Percentiles rank a stretch among this genome's conserved stretches.
Conservation (phyloP, 208 protist genomes). For the Leishmania martiniquensis region DNA sequence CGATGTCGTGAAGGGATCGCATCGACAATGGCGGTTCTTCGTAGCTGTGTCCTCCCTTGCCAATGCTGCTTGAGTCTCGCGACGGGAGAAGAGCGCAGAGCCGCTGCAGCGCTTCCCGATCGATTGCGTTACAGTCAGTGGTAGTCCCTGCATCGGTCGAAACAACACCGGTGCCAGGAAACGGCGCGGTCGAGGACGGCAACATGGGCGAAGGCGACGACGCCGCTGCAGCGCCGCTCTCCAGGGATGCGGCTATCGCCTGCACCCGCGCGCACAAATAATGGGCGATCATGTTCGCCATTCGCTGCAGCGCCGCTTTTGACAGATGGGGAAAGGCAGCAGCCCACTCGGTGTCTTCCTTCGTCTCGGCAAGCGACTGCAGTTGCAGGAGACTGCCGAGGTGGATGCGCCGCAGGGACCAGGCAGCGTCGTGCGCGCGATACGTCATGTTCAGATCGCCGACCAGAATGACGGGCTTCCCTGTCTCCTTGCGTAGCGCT, state of each 20-base stretch:
- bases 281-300: slow-evolving; percentile 40
- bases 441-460: slow-evolving; percentile 91
- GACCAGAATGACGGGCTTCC: slow-evolving; percentile 75
- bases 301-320: slow-evolving; percentile 34
- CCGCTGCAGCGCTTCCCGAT: slow-evolving; percentile 13
- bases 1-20: slow-evolving; percentile 43
- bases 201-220: slow-evolving; percentile 5
- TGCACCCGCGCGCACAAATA: slow-evolving; percentile 34
- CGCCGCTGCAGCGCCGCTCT: background rate
- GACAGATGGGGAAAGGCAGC: slow-evolving; percentile 34
- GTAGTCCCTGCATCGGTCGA: slow-evolving; percentile 29
- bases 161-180: slow-evolving; percentile 16
- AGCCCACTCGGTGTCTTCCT: slow-evolving; percentile 41
- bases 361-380: slow-evolving; percentile 8
- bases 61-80: slow-evolving; percentile 1
- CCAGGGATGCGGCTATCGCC: slow-evolving; percentile 3
- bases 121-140: slow-evolving; percentile 16
- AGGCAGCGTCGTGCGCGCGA: slow-evolving; percentile 69
- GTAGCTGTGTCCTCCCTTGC: slow-evolving; percentile 23
- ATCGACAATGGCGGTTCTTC: slow-evolving; percentile 36
- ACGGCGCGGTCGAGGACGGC: background rate
- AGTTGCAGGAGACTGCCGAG: slow-evolving; percentile 41
- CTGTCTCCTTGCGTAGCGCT: slow-evolving; percentile 41
- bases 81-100: slow-evolving; percentile 13
- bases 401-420: slow-evolving; percentile 70